phyloP scores from a whole-genome alignment of 331 rosid genomes.

The Stylosanthes scabra region DNA sequence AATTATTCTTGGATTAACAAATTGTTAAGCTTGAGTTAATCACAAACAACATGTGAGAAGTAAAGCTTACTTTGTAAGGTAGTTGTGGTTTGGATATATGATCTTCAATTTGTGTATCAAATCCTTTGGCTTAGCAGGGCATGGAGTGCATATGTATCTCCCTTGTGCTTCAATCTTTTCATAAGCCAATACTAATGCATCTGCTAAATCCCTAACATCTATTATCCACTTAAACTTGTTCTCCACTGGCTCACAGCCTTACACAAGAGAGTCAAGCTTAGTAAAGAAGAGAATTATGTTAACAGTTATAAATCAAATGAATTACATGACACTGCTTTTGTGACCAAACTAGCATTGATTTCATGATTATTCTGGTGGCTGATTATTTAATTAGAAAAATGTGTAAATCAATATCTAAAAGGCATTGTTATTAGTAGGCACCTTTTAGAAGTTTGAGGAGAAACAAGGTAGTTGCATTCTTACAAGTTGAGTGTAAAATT shows the following conservation, averaged over 20 bases:
- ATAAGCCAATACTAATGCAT: constrained; percentile 59
- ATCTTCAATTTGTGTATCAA: constrained; percentile 62
- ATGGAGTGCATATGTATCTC: constrained; percentile 66
- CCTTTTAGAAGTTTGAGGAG: constrained; percentile 70
- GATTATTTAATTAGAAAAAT: too few relatives aligned
- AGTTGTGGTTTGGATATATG: constrained; percentile 58
- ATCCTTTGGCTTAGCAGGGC: constrained; percentile 40
- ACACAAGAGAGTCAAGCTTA: constrained; percentile 15
- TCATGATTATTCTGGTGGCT: too few relatives aligned
- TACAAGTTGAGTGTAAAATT: constrained; percentile 63
- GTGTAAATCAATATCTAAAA: too few relatives aligned
- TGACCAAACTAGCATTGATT: too few relatives aligned
- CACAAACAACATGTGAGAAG: background rate
- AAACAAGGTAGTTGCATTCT: constrained; percentile 71
- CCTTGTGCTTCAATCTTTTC: constrained; percentile 72
- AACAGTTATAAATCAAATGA: background rate
- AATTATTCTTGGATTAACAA: too few relatives aligned
- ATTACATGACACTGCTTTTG: background rate
- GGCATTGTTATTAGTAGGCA: constrained; percentile 18
- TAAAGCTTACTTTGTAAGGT: constrained; percentile 67
- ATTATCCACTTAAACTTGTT: constrained; percentile 48
- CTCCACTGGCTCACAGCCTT: constrained; percentile 58
- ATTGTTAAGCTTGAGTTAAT: too few relatives aligned
- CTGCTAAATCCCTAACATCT: constrained; percentile 66
- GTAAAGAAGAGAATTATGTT: background rate